Base-by-base conservation (phyloP, 2,329 filamentous ascomycete species). In the Westerdykella ornata region DNA sequence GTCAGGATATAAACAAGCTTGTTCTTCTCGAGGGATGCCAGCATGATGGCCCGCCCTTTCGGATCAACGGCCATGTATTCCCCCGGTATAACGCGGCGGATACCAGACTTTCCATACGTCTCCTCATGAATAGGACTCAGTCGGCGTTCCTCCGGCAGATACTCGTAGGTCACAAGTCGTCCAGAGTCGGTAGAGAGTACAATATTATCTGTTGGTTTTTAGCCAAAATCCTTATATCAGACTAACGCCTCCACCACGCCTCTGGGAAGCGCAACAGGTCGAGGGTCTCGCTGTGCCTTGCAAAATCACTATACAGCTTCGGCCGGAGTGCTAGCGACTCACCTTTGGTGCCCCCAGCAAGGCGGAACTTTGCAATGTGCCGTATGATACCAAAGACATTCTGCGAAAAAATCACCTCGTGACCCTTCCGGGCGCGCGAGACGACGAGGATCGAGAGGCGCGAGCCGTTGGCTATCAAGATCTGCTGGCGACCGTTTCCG, bases 1-100 rank as follows among this genome's bases (percentile, higher is more conserved):
- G 97, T 97, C 53, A 98, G 76, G 58, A 98, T 90, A 69, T 98
- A 99, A 53, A 98, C 92, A 42, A 99, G 84, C 72, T 98, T 98
- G 72, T 97, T 98, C 77, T 98, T 98, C 71, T 99, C 94, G 41
- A 90, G 77, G 4, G 89, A 90, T 8, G 92, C 88, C 47, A 97
- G 86, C 62, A 99, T 76, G 62, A 90, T 95, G 41, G 94, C 94
- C 71, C 92, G 81, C 42, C 92, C 92, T 68, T 95, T 95, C 19
- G 92, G 92, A 60, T 99, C 92, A 39, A 88, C 87, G 5, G 90
- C 92, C 19, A 99, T 78, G 60, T 96, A 98, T 67, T 99, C 88
- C 46, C 94, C 92, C 2, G 94, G 92, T 34, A 98, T 80, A 29
- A 97, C 90, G 57, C 92, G 82, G 43, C 94, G 82, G 39, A 97